These are phyloP conservation scores for Epichloe baconii DNA, from an alignment of 2,329 filamentous ascomycete genomes.

Conservation along the genomic window DNA sequence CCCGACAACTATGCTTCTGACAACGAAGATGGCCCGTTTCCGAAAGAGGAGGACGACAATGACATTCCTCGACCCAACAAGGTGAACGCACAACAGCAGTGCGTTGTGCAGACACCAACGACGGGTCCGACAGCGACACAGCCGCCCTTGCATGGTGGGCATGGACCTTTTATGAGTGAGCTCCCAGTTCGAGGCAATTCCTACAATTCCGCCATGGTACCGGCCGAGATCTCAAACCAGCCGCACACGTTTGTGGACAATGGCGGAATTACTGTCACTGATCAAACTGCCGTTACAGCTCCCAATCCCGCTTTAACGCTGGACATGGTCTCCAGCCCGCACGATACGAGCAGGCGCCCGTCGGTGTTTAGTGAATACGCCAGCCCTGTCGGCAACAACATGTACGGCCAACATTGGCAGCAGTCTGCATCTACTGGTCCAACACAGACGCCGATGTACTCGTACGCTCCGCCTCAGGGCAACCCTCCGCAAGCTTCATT, in stretches of 20 bases:
- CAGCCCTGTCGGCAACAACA: conserved; percentile 21
- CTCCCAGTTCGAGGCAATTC: conserved; percentile 30
- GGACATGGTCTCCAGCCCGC: conserved; percentile 32
- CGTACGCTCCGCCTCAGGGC: conserved; percentile 28
- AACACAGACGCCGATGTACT: conserved; percentile 30
- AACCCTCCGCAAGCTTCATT: conserved; percentile 18
- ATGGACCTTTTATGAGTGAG: conserved; percentile 27
- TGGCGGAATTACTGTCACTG: conserved; percentile 21
- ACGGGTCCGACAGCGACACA: conserved; percentile 24
- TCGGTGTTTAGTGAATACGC: conserved; percentile 35
- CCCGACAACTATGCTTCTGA: conserved; percentile 34
- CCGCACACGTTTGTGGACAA: conserved; percentile 29
- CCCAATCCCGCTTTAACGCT: conserved; percentile 25
- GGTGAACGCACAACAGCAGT: conserved; percentile 14
- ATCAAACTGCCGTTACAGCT: conserved; percentile 21
- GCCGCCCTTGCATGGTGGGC: conserved; percentile 16
- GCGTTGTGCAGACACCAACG: conserved; percentile 22
- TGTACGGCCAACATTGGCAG: conserved; percentile 34
- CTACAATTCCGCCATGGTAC: conserved; percentile 28
- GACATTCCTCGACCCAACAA: conserved; percentile 25
- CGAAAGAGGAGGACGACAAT: conserved; percentile 30
- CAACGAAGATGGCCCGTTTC: conserved; percentile 28
- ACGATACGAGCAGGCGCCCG: conserved; percentile 32
- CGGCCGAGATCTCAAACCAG: conserved; percentile 27
- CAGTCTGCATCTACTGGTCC: conserved; percentile 26